phyloP scores from a whole-genome alignment of 2,329 filamentous ascomycete genomes.

The Trichoderma sp. region DNA sequence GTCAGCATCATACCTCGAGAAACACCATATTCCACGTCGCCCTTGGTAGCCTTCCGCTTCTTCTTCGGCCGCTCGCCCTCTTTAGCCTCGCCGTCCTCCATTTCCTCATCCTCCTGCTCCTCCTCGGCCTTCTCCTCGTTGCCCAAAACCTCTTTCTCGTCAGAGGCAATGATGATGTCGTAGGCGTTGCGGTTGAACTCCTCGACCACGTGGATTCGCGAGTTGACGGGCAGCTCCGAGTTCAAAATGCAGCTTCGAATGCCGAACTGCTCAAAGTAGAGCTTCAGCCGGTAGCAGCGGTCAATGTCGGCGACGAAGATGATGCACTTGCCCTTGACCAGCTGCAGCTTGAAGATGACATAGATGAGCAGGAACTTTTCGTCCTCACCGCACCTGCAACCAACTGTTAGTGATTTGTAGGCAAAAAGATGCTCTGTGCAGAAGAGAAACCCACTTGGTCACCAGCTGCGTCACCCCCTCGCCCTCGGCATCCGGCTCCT shows the following conservation, averaged over 20 bases:
- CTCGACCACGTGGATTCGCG: conserved; percentile 88
- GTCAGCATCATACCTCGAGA: conserved; percentile 64
- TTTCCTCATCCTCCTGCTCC: conserved; percentile 43
- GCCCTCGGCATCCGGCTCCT: conserved; percentile 77
- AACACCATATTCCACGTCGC: conserved; percentile 89
- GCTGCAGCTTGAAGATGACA: conserved; percentile 90
- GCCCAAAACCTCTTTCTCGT: conserved; percentile 83
- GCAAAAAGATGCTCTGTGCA: not conserved
- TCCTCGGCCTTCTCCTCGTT: conserved; percentile 54
- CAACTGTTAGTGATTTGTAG: conserved; percentile 26
- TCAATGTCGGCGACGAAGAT: conserved; percentile 80
- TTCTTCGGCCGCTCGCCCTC: conserved; percentile 38
- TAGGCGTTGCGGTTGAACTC: conserved; percentile 97
- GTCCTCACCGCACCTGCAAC: conserved; percentile 77
- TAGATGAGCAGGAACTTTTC: conserved; percentile 94
- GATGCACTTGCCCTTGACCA: conserved; percentile 87
- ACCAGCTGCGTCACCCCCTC: conserved; percentile 83
- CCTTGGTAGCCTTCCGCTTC: conserved; percentile 55
- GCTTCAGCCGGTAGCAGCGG: conserved; percentile 83
- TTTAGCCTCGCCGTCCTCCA: conserved; percentile 33
- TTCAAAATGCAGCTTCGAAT: conserved; percentile 93
- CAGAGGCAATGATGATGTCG: conserved; percentile 95
- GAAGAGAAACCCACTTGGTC: conserved; percentile 61
- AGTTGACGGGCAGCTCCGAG: conserved; percentile 91
- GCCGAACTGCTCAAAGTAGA: conserved; percentile 96